Evolutionary conservation across 2,329 filamentous ascomycete genomes (phyloP).

Genomic region (Ascocoryne sarcoides): DNA sequence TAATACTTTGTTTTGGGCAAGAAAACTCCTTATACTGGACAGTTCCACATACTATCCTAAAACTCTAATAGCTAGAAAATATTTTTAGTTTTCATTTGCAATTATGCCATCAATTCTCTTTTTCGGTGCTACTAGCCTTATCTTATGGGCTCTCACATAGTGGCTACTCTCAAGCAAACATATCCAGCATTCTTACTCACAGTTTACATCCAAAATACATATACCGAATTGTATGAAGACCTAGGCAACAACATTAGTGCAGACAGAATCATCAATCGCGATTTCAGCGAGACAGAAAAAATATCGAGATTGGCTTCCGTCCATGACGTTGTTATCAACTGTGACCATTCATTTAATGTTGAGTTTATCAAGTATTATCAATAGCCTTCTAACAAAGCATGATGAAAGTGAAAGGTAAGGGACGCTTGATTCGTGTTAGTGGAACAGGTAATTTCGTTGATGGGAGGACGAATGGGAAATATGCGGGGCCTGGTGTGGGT

Average conservation of each 20-base stretch:
- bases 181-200: constrained; percentile 1
- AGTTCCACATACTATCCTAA: background rate
- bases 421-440: constrained; percentile 2
- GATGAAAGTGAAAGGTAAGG: background rate
- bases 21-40: too few relatives aligned
- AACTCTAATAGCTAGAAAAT: background rate
- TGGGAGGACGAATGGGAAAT: constrained; percentile 1
- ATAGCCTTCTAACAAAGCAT: background rate
- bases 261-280: background rate
- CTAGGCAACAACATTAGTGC: background rate
- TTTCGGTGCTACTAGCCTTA: constrained; percentile 3
- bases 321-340: constrained; percentile 2
- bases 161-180: constrained; percentile 3
- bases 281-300: constrained; percentile 3
- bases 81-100: background rate
- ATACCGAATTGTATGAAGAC: background rate
- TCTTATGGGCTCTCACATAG: constrained; percentile 1
- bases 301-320: background rate
- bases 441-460: constrained; percentile 4
- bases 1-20: too few relatives aligned
- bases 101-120: constrained; percentile 4
- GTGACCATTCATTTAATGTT: constrained; percentile 1
- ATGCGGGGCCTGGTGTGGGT: background rate
- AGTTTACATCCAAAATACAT: background rate
- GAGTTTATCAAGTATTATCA: background rate